Evolutionary conservation across 1,284 basidiomycete genomes (phyloP), one percentile per base, ranked within the genome.

Genomic region (Bjerkandera adusta): DNA sequence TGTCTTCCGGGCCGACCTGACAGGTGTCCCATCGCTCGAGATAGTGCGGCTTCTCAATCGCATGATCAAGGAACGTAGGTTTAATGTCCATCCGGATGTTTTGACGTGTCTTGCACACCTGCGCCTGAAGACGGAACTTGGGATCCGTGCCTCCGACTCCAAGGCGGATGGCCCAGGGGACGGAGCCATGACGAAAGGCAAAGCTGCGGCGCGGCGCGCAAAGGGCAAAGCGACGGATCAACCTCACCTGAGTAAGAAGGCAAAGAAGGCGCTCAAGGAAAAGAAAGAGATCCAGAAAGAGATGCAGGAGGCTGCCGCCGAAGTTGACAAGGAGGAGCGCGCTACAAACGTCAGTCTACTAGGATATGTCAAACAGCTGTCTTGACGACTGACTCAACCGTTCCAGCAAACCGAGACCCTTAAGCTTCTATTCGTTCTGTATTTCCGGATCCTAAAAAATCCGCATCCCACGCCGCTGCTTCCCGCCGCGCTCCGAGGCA

Each of bases 401-500:
- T 50, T 39, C 13, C 65, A 96, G 89, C 93, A 96, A 76, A 99
- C 95, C 11, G 97, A 99, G 71, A 97, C 97, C 42, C 77, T 99
- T 54, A 99, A 99, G 70, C 83, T 99, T 51, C 77, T 99, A 36
- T 99, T 99, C 66, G 94, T 96, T 21, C 78, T 99, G 39, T 99
- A 99, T 70, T 99, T 99, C 69, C 86, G 90, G 54, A 89, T 99
- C 58, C 75, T 99, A 55, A 99, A 99, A 71, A 84, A 86, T 60
- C 83, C 90, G 5, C 75, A 75, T n/a, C 84, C 85, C 13, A 88
- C 86, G 3, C 84, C 88, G 5, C 77, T 99, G 7, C 76, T 99
- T 16, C 87, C 93, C 10, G 83, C 90, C 21, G 94, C 94, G 22
- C 73, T 99, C 54, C 86, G 89, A 60, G 97, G 97, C 51, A 88